Evolutionary conservation across 352 stramenopile species (phyloP), one percentile per base, ranked within the genome.

Genomic region (Aphanomyces invadans): DNA sequence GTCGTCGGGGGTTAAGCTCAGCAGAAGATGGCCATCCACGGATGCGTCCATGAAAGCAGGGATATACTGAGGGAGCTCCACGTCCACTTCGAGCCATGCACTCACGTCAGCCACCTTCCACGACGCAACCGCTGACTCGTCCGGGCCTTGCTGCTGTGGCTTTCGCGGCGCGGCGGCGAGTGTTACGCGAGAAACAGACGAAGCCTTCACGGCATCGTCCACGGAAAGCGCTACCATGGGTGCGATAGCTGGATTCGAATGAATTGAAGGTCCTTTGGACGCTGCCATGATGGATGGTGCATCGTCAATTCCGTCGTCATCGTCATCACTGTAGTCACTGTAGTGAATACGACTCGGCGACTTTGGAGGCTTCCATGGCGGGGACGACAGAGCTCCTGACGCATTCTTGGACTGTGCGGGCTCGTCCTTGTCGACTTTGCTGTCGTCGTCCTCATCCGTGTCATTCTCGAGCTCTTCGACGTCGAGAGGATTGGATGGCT

Each of bases 31-130:
- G 0, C 77, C 75, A 44, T 78, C 81, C 7, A 85, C 71, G 0
- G 77, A 74, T 31, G 80, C 80, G 25, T 70, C 48, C 7, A 73
- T 45, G 28, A 85, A 72, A 3, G 69, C 71, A 0, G 68, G 45
- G 1, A 67, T 65, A 62, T 85, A 85, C 36, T 80, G 75, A 0
- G 52, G 45, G n/a, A 85, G 68, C 54, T 85, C 74, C 69, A 85
- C 78, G 25, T 81, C 74, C 7, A 72, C 44, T 2, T 71, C 63
- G 26, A 85, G 74, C 77, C 77, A 85, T 46, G 74, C 62, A 29
- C 74, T 29, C 1, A 85, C 77, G 39, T 85, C 77, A 33, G 74
- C 72, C 4, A 85, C 75, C 70, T 82, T 85, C 77, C 77, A 85
- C 46, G 79, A 70, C 0, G 77, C 12, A 0, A 82, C 64, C 10